phyloP scores from a whole-genome alignment of 2,329 filamentous ascomycete species.

The Chaetomiaceae sp. region DNA sequence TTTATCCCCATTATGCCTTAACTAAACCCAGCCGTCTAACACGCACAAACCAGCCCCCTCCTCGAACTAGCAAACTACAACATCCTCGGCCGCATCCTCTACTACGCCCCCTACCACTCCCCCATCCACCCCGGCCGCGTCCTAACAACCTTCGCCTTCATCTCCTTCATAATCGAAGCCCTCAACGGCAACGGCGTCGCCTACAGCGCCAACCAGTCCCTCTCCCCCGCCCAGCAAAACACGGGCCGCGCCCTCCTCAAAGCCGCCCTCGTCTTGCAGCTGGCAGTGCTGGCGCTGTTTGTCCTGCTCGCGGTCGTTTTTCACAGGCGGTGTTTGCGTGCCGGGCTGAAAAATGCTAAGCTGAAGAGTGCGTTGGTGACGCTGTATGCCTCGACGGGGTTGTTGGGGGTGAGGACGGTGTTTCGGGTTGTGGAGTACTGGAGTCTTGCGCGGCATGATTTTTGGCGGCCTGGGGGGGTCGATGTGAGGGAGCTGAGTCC shows the following conservation, averaged over 20 bases:
- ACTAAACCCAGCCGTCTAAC: not conserved
- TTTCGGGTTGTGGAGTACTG: slow-evolving; percentile 57
- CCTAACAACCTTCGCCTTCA: slow-evolving; percentile 35
- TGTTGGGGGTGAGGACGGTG: slow-evolving; percentile 50
- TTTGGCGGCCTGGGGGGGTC: slow-evolving; percentile 38
- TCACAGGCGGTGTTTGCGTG: slow-evolving; percentile 40
- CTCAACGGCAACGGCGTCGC: slow-evolving; percentile 39
- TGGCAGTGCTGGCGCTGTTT: slow-evolving; percentile 48
- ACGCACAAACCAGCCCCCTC: slow-evolving; percentile 29
- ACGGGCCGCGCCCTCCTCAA: slow-evolving; percentile 45
- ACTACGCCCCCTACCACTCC: slow-evolving; percentile 51
- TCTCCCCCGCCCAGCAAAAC: slow-evolving; percentile 35
- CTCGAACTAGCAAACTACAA: slow-evolving; percentile 54
- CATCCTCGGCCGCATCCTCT: slow-evolving; percentile 51
- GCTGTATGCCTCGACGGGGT: slow-evolving; percentile 47
- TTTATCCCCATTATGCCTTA: no score
- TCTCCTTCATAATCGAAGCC: slow-evolving; percentile 23
- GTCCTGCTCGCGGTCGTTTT: slow-evolving; percentile 44
- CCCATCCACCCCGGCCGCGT: slow-evolving; percentile 40
- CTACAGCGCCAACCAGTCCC: slow-evolving; percentile 42
- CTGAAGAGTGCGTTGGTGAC: slow-evolving; percentile 39
- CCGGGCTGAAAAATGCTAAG: slow-evolving; percentile 32
- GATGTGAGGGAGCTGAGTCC: slow-evolving; percentile 42
- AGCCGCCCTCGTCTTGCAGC: slow-evolving; percentile 49
- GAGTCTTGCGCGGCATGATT: slow-evolving; percentile 38